These are phyloP conservation scores for Leptographium procerum DNA, from an alignment of 2,329 filamentous ascomycete genomes.

Conservation along the genomic window DNA sequence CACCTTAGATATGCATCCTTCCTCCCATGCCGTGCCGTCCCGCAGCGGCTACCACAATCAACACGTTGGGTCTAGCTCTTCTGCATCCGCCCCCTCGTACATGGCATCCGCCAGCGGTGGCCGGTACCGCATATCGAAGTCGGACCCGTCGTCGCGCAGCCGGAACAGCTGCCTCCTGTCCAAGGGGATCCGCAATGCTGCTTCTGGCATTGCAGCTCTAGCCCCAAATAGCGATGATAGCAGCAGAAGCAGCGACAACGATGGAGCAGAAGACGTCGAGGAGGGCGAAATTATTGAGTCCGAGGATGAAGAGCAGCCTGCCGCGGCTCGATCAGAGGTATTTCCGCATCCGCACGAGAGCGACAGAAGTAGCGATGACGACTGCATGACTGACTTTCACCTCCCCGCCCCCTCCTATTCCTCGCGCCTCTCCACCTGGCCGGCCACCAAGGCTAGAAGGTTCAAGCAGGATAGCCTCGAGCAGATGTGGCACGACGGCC, in stretches of 20 bases:
- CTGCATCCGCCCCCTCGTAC: background rate
- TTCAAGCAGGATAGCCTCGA: background rate
- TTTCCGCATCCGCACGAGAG: background rate
- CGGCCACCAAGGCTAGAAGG: background rate
- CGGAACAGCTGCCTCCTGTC: background rate
- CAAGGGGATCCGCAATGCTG: background rate
- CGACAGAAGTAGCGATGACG: background rate
- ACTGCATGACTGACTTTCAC: background rate
- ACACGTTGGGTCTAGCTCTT: background rate
- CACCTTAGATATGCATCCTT: background rate
- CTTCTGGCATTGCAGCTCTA: background rate
- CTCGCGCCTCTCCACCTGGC: background rate
- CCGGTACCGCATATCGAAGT: background rate
- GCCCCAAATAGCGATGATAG: background rate
- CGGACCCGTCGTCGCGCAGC: background rate
- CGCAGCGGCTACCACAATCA: background rate
- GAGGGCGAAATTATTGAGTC: background rate
- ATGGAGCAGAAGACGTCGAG: background rate
- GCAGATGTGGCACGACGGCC: background rate
- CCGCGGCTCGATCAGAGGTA: background rate
- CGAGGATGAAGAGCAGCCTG: background rate
- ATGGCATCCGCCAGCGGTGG: background rate
- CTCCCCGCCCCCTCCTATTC: background rate
- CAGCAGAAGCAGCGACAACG: background rate
- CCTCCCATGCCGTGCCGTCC: background rate